Conservation (phyloP, 2,329 filamentous ascomycete genomes). For the Ophiostoma populinum region DNA sequence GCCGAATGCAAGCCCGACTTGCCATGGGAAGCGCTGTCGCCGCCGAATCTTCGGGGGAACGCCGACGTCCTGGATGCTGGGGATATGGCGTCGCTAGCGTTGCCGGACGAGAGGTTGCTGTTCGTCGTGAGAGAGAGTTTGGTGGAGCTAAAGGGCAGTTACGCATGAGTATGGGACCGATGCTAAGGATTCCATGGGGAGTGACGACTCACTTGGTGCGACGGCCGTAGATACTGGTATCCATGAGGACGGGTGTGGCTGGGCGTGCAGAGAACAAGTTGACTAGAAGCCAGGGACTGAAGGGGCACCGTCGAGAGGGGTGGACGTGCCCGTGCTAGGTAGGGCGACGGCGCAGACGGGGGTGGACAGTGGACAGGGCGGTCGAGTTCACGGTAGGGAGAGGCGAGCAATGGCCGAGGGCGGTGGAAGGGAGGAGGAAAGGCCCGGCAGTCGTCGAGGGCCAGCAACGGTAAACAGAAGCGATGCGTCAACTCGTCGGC, state of each 20-base stretch:
- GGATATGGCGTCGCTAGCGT: conserved; percentile 21
- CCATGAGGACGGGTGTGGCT: conserved; percentile 29
- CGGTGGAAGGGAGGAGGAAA: no score
- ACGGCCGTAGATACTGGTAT: conserved; percentile 54
- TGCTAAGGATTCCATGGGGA: conserved; percentile 3
- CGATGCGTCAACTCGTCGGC: no score
- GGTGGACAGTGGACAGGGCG: no score
- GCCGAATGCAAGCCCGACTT: conserved; percentile 68
- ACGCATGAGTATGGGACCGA: neutral
- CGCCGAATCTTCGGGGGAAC: conserved; percentile 58
- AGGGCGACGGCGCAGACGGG: no score
- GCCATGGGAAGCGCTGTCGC: conserved; percentile 55
- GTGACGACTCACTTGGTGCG: conserved; percentile 53
- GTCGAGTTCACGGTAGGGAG: no score
- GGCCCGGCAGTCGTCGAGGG: no score
- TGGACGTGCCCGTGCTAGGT: no score
- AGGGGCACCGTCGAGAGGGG: no score
- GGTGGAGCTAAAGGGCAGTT: conserved; percentile 41
- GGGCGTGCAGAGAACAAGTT: conserved; percentile 7
- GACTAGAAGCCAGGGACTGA: no score
- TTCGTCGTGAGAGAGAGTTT: conserved; percentile 76
- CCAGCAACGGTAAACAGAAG: no score
- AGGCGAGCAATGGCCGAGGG: no score
- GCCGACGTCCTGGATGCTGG: conserved; percentile 39
- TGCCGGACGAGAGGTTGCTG: conserved; percentile 7